Evolutionary conservation across 2,329 filamentous ascomycete genomes (phyloP).

Genomic region (Ophiostoma piceae): DNA sequence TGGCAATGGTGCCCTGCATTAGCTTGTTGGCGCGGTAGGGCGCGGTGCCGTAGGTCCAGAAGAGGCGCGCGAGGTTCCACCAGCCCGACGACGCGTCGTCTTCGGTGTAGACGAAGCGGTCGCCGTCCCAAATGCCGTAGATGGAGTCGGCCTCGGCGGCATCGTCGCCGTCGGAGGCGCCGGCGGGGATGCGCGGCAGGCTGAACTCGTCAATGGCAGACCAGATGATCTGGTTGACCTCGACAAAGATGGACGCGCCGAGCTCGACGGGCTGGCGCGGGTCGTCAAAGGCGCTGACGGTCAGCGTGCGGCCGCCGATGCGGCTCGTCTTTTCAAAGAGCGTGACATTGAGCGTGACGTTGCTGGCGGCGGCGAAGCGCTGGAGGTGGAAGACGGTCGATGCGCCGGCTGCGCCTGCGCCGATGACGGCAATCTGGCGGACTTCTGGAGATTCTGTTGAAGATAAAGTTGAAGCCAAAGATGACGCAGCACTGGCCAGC

Average conservation of each 20-base stretch:
- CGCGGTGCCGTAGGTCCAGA: constrained; percentile 80
- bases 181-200: constrained; percentile 50
- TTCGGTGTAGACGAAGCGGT: constrained; percentile 64
- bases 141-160: constrained; percentile 35
- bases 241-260: constrained; percentile 86
- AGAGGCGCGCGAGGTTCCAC: constrained; percentile 73
- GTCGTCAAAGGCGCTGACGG: constrained; percentile 70
- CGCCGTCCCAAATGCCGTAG: constrained; percentile 81
- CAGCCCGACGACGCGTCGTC: constrained; percentile 58
- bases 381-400: constrained; percentile 79
- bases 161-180: constrained; percentile 37
- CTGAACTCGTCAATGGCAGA: constrained; percentile 66
- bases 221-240: constrained; percentile 75
- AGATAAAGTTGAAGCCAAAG: not conserved
- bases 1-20: constrained; percentile 64
- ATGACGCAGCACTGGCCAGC: not conserved
- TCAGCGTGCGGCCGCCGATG: constrained; percentile 82
- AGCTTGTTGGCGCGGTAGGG: constrained; percentile 68
- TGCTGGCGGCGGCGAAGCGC: constrained; percentile 60
- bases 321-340: constrained; percentile 75
- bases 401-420: constrained; percentile 82
- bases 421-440: constrained; percentile 34
- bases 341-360: constrained; percentile 67
- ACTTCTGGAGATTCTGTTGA: not conserved
- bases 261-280: constrained; percentile 68